Evolutionary conservation across 495 filamentous ascomycete genomes (phyloP).

Genomic region (Cercophora sp.): DNA sequence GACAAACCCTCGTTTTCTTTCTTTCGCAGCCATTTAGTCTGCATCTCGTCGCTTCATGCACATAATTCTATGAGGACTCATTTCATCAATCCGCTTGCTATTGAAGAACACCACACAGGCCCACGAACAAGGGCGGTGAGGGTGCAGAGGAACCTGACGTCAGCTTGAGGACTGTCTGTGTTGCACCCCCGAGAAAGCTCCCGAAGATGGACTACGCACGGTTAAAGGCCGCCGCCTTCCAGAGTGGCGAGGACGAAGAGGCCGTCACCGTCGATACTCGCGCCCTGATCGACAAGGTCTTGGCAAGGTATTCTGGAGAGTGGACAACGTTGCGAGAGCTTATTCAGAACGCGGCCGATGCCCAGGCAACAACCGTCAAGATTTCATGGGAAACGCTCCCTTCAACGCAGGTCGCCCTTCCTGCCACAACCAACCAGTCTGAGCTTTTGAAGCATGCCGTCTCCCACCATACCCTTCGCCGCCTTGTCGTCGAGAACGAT

Average conservation of each 20-base stretch:
- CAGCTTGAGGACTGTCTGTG: too few species aligned
- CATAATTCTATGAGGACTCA: too few species aligned
- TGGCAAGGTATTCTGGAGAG: slow-evolving; percentile 92
- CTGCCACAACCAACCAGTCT: slow-evolving; percentile 60
- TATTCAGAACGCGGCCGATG: slow-evolving; percentile 97
- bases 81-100: too few species aligned
- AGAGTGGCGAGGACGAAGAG: slow-evolving; percentile 81
- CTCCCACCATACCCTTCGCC: slow-evolving; percentile 74
- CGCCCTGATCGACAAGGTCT: slow-evolving; percentile 94
- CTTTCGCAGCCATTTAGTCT: too few species aligned
- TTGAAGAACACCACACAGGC: too few species aligned
- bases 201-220: slow-evolving; percentile 67
- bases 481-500: slow-evolving; percentile 84
- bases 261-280: slow-evolving; percentile 98
- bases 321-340: slow-evolving; percentile 86
- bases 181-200: too few species aligned
- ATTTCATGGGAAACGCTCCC: slow-evolving; percentile 88
- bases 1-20: background rate
- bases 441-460: slow-evolving; percentile 77
- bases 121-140: too few species aligned
- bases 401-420: slow-evolving; percentile 69
- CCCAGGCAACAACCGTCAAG: slow-evolving; percentile 80
- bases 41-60: too few species aligned
- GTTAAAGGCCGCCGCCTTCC: slow-evolving; percentile 80
- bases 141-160: too few species aligned